Evolutionary conservation across 192 early-diverging fungal species (phyloP), one percentile per base, ranked within the genome.

Genomic region (Backusella sp.): DNA sequence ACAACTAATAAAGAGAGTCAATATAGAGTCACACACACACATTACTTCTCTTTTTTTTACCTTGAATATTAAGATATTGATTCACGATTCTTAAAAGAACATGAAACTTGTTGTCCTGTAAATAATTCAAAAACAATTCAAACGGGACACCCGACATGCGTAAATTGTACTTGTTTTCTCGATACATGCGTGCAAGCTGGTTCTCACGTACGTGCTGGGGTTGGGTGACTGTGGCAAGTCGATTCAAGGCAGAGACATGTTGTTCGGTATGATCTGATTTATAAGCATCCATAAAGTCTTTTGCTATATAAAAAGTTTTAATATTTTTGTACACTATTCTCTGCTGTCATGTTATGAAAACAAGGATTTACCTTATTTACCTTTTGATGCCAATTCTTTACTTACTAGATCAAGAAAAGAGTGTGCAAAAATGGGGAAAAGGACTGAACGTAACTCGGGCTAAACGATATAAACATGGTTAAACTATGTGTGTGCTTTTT

Each of bases 351-450:
- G 1, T 30, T 30, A 42, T 15, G 28, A 4, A 35, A 5, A 15
- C 9, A 66, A 66, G 26, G 35, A 17, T 39, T 46, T 70, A 70
- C 69, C 69, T 23, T 70, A 41, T 70, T 76, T 77, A 86, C 86
- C 92, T 85, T 90, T 77, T 19, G 85, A 83, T 19, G 77, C 62
- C 9, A 85, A 67, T 36, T 83, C 83, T 73, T 90, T 89, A 11
- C 62, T 77, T 5, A 97, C 89, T 66, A 99, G 86, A 78, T 97
- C 94, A 71, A 99, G 83, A 85, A 95, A 98, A 35, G 91, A 84
- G 83, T 98, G 93, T 11, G 95, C 94, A 84, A 98, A 99, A 6
- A 98, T 82, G 12, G 98, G 98, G 78, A 91, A 98, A 11, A 97
- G 85, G 3, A 95, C 89, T 6, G 90, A 85, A 44, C 90, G 88